Evolutionary conservation across 148 eudicot genomes (phyloP).

Genomic region (Rhododendron ovatum): DNA sequence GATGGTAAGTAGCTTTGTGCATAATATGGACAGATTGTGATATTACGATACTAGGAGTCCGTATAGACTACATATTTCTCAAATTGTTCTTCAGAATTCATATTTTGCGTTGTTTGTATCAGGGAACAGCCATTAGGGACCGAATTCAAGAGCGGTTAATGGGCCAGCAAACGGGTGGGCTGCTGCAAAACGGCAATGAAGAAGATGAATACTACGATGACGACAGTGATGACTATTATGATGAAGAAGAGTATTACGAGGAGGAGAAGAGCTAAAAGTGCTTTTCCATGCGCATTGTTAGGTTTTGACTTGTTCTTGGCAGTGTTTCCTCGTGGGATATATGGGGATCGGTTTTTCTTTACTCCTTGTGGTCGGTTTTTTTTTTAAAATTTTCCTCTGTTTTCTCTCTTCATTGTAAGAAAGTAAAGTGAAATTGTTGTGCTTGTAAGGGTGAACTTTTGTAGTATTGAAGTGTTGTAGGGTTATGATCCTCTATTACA

Average conservation of each 20-base stretch:
- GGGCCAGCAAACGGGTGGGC: constrained; percentile 21
- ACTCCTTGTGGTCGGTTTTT: background rate
- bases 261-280: constrained; percentile 8
- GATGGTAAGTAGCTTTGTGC: constrained; percentile 26
- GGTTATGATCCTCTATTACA: background rate
- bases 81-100: background rate
- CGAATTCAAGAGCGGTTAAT: constrained; percentile 39
- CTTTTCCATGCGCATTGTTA: background rate
- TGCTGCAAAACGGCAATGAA: constrained; percentile 13
- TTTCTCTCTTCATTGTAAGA: background rate
- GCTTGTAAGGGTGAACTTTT: background rate
- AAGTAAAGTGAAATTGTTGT: background rate
- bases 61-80: background rate
- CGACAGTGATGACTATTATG: constrained; percentile 23
- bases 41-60: background rate
- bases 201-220: constrained; percentile 25
- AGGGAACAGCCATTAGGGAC: constrained; percentile 52
- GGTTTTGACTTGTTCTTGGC: background rate
- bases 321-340: background rate
- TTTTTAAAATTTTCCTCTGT: background rate
- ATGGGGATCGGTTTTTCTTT: background rate
- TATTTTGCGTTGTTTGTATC: background rate
- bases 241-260: constrained; percentile 18
- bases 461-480: background rate
- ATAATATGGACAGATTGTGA: background rate